Evolutionary conservation across 2,329 filamentous ascomycete species (phyloP), one percentile per base, ranked within the genome.

Genomic region (Fusarium aywerte): DNA sequence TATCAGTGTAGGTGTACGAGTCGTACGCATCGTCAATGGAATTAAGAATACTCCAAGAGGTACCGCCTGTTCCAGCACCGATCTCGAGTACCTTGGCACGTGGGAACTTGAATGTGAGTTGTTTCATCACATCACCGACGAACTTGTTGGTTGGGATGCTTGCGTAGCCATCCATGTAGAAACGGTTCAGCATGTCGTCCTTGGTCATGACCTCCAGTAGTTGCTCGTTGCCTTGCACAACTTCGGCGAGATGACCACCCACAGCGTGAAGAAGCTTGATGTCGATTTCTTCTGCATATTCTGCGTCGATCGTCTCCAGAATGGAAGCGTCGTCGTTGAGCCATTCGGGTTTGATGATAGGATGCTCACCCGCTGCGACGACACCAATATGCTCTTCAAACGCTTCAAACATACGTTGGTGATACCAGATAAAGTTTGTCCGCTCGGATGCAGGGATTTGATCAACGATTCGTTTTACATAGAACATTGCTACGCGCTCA

Each of bases 121-220:
- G 51, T 1, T 60, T 45, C 31, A 33, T 32, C 18, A 52, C 36
- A 12, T 58, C 32, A 3, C 31, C 29, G 15, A 59, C 20, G 11
- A 43, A 47, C 40, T 27, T 35, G 5, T 59, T 58, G n/a, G 42
- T 51, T 0, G 54, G 43, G 1, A 43, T 48, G 3, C 35, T 39
- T 0, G 21, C 44, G 18, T 45, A 31, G 11, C 45, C 50, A 1
- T 54, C 47, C 33, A 27, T 25, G 56, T 83, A 81, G 45, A 78
- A 76, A 4, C 70, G 47, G 11, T 76, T 68, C 5, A 82, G 65
- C 38, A 80, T 64, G 21, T 59, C 39, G 6, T 75, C 70, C 36
- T 59, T 59, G 25, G 54, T 58, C 12, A 60, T 57, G 13, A 43
- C 18, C 20, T 60, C 54, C 5, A 60, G 36, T 0, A 51, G 47